Base-by-base conservation (phyloP, 2,329 filamentous ascomycete genomes). In the Cadophora luteo-olivacea region DNA sequence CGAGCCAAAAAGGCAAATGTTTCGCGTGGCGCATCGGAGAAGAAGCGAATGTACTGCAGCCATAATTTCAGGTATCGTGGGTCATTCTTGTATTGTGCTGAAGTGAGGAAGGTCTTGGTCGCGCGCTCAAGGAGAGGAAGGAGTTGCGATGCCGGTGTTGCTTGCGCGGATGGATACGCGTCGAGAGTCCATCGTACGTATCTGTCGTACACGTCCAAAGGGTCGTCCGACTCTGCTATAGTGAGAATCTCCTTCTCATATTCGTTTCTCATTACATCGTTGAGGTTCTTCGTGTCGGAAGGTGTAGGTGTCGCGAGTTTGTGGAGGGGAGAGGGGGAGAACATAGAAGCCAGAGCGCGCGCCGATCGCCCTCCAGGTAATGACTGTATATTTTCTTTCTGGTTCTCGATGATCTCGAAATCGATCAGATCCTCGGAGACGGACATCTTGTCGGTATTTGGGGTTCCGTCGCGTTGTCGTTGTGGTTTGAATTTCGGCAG, bases 341-440 rank as follows among this genome's bases (percentile, higher is more conserved):
- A 94, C 38, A 93, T 87, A 65, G 94, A 88, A 36, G 91, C 94
- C 63, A 99, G 90, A 65, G 96, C 94, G 82, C 90, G 92, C 57
- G 95, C 96, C 51, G 95, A 98, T 72, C 96, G 85, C 41, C 91
- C 96, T 71, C 93, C 92, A 19, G 95, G 94, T 14, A 99, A 86
- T 25, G 94, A 90, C 80, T 97, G 94, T 67, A 99, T 97, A 81
- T 99, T 99, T 82, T 99, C 96, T 82, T 99, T 99, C 76, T 97
- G 94, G 58, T 88, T 89, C 82, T 99, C 96, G 81, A 99, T 97
- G 72, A 97, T 87, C 76, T 97, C 92, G 82, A 99, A 98, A 82
- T 89, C 83, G 78, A 91, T 88, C 49, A 88, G 80, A 73, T 90
- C 87, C 68, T 79, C 80, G 51, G 80, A 77, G 72, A 75, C 82